Base-by-base conservation (phyloP, 805 yeast species). In the Cyberlindnera nakhonratchasimensis region DNA sequence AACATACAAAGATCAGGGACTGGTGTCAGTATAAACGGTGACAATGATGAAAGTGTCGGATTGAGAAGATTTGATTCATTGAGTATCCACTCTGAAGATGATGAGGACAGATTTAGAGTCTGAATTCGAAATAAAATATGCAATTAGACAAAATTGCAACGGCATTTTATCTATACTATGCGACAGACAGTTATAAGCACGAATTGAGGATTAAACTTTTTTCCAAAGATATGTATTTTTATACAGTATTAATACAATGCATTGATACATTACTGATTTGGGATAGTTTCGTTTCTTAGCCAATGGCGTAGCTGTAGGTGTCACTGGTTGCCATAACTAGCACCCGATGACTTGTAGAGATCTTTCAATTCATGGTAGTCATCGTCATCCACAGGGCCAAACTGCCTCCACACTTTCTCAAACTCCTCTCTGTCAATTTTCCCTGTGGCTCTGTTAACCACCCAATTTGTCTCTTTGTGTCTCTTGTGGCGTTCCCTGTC, bases 401-500 rank as follows among this genome's bases (percentile, higher is more conserved):
- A 58, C 14, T 54, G 53, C 20, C 46, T 46, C 80, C 79, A 66
- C 37, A 70, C 43, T 52, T 61, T 49, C 47, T 72, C 74, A 70
- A 82, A 71, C 68, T 82, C 75, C 48, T 65, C 51, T 57, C 71
- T 31, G 57, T 70, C 75, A 14, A 63, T 51, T 29, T 52, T 53
- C 25, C 62, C 69, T 12, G 61, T 61, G 1, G 72, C 68, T 45
- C 86, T 63, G 24, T 70, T 71, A 1, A 83, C 79, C 9, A 80
- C 73, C 96, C 96, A 88, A 18, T 80, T 69, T 10, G 74, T 77
- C 55, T 91, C 97, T 53, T 90, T 88, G 12, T 84, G 75, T 50
- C 86, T 74, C 59, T 91, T 91, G 56, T 87, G 89, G 43, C 96
- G 70, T 59, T 91, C 99, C 52, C 99, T 70, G 59, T 91, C 98